Evolutionary conservation across 371 early-diverging fungal genomes (phyloP), one percentile per base, ranked within the genome.

Genomic region (Mucor irregularis): DNA sequence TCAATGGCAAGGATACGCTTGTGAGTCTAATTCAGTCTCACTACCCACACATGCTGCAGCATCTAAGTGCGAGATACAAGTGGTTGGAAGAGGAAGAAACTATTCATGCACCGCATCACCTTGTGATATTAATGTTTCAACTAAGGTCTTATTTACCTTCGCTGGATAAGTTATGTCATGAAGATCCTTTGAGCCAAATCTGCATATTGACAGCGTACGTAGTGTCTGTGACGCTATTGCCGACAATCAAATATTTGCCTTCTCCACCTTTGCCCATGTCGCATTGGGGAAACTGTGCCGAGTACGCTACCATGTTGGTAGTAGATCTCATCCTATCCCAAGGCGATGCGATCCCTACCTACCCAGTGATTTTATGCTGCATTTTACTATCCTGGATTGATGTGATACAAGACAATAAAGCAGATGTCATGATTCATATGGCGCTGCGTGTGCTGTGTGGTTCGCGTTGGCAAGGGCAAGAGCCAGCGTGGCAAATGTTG

Each of bases 161-260:
- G 31, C 16, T 11, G 1, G 34, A 48, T n/a, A 13, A 39, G 14
- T 31, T 42, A 21, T 21, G n/a, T n/a, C n/a, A n/a, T n/a, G n/a
- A 35, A 35, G 35, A 35, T 1, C 5, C 13, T 14, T 35, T 35
- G 5, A 3, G 22, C 2, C 38, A 50, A 29, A 25, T 58, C 0
- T 64, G 55, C 30, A 49, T 64, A 7, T 16, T 64, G 33, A 58
- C 55, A 31, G 55, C 46, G 10, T 64, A 64, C 28, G 56, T 53
- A 1, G 45, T 46, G 2, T 56, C 61, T 11, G 30, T 59, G 29
- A 37, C 31, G 19, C 16, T 58, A 31, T 33, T 64, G 25, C 57
- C 49, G 8, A 17, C 44, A 21, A 17, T 50, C 2, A 39, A 49
- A 11, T 21, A 47, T n/a, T 19, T 30, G 22, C 24, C n/a, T 17